These are phyloP conservation scores for Phytopythium chamaehyphon DNA, from an alignment of 352 stramenopile species.

Conservation along the genomic window DNA sequence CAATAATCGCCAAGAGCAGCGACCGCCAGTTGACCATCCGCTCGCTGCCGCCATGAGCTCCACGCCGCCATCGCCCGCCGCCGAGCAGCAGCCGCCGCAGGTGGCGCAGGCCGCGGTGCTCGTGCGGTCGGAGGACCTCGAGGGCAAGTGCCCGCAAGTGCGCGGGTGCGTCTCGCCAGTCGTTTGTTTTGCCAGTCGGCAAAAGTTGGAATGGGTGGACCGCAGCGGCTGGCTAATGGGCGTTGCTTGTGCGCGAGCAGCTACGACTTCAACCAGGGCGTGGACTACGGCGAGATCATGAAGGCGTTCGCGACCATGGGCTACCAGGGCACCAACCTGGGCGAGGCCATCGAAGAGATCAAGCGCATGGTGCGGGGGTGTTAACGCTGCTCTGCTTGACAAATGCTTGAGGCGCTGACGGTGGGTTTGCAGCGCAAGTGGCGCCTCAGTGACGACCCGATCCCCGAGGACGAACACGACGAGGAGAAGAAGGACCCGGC, in stretches of 20 bases:
- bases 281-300: conserved; percentile 86
- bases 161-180: conserved; percentile 14
- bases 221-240: not conserved
- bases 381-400: not conserved
- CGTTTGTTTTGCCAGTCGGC: not conserved
- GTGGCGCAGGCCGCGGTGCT: conserved; percentile 72
- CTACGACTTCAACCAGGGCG: conserved; percentile 90
- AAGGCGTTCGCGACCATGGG: conserved; percentile 83
- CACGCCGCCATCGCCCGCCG: not conserved
- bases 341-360: conserved; percentile 96
- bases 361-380: conserved; percentile 90
- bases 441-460: conserved; percentile 93
- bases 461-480: conserved; percentile 92
- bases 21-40: no score
- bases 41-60: not conserved
- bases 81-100: conserved; percentile 21
- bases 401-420: not conserved
- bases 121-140: conserved; percentile 71
- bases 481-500: conserved; percentile 75
- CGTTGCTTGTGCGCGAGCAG: conserved; percentile 18
- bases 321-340: conserved; percentile 97
- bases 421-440: conserved; percentile 79
- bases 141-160: conserved; percentile 57
- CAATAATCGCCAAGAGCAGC: no score
- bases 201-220: not conserved